Conservation (phyloP, 2,329 filamentous ascomycete species). For the Penicillium sp. region DNA sequence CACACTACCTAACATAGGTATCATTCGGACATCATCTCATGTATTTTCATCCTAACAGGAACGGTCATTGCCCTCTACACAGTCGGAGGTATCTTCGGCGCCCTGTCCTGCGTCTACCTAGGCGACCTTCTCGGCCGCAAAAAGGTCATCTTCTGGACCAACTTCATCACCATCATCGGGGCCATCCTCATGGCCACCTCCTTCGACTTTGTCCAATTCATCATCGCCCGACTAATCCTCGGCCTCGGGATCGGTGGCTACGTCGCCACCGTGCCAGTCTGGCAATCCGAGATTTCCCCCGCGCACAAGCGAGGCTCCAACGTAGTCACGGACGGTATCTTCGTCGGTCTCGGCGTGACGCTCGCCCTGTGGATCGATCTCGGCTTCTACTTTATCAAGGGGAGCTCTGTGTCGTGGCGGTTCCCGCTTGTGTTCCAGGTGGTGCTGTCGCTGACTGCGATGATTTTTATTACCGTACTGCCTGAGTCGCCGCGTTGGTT, state of each 20-base stretch:
- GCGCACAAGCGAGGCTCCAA: conserved; percentile 51
- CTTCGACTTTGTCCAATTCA: conserved; percentile 51
- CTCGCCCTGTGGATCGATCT: conserved; percentile 54
- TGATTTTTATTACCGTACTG: conserved; percentile 36
- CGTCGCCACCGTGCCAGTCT: conserved; percentile 50
- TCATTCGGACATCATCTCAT: background rate
- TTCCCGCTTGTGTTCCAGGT: conserved; percentile 45
- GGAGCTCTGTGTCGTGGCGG: conserved; percentile 46
- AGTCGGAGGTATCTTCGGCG: conserved; percentile 50
- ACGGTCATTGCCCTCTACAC: conserved; percentile 50
- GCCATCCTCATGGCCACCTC: conserved; percentile 48
- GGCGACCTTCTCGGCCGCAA: conserved; percentile 51
- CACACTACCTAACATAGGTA: too few species aligned
- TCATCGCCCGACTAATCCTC: conserved; percentile 49
- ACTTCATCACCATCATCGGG: conserved; percentile 46
- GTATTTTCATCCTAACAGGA: conserved; percentile 25
- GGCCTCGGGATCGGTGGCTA: conserved; percentile 50
- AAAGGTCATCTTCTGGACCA: conserved; percentile 47
- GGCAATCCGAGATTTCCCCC: conserved; percentile 43
- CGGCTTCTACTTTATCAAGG: conserved; percentile 43
- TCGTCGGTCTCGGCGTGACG: conserved; percentile 50
- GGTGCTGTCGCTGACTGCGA: conserved; percentile 37
- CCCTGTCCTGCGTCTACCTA: conserved; percentile 49
- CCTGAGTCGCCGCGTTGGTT: conserved; percentile 50
- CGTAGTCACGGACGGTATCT: conserved; percentile 55